Percentiles rank a stretch among this genome's conserved stretches.
phyloP scores from a whole-genome alignment of 1,139 yeast species.

The Pichia sp. region DNA sequence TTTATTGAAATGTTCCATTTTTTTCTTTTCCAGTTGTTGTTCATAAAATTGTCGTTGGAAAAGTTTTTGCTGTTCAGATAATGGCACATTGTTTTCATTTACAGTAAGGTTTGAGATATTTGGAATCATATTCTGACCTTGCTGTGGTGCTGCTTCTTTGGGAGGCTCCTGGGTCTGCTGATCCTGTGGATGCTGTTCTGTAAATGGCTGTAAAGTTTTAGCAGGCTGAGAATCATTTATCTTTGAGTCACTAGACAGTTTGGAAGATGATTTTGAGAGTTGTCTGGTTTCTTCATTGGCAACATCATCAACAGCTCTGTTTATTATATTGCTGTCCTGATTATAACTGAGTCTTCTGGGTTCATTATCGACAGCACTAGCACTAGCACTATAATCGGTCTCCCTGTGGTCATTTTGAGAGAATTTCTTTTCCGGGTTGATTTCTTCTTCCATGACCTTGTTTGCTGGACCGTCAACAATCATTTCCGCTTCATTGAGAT shows the following conservation, averaged over 20 bases:
- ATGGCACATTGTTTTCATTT: background rate
- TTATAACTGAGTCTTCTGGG: background rate
- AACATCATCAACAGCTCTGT: background rate
- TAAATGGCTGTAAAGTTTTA: background rate
- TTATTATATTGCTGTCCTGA: background rate
- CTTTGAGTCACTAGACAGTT: background rate
- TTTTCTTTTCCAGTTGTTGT: slow-evolving; percentile 7
- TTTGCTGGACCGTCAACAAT: background rate
- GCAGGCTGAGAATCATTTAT: background rate
- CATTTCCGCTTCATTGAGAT: background rate
- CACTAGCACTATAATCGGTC: background rate
- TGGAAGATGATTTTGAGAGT: slow-evolving; percentile 4
- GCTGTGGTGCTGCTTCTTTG: background rate
- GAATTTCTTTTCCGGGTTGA: background rate
- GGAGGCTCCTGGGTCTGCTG: background rate
- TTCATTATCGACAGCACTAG: background rate
- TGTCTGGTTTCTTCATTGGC: slow-evolving; percentile 6
- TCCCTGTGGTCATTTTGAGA: background rate
- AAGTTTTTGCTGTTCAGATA: background rate
- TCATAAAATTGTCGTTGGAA: slow-evolving; percentile 5
- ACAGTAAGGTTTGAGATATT: too few relatives aligned
- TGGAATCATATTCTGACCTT: too few relatives aligned
- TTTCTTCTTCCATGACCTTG: background rate
- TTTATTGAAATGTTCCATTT: slow-evolving; percentile 9
- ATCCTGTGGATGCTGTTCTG: background rate